Evolutionary conservation across 2,329 filamentous ascomycete genomes (phyloP).

Genomic region (Fusarium paranaense): DNA sequence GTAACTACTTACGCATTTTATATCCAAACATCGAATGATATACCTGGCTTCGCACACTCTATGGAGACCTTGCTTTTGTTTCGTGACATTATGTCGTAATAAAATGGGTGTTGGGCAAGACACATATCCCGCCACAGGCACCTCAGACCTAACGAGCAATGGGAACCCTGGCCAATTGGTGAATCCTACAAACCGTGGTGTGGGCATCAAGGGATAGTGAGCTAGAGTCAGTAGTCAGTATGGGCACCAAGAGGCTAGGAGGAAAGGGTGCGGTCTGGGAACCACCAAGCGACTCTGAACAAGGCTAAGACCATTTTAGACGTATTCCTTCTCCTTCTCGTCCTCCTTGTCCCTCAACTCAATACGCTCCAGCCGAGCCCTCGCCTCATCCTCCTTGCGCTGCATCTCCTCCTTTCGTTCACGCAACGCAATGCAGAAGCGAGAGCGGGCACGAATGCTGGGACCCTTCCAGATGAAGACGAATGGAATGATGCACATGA

Average conservation of each 20-base stretch:
- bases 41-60: not conserved
- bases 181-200: not conserved
- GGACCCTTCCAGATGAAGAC: constrained; percentile 67
- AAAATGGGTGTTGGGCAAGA: not conserved
- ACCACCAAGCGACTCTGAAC: not conserved
- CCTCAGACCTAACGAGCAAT: not conserved
- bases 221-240: constrained; percentile 20
- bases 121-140: not conserved
- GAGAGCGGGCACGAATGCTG: constrained; percentile 65
- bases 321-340: constrained; percentile 23
- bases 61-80: not conserved
- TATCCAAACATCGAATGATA: constrained; percentile 2
- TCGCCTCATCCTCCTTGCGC: constrained; percentile 51
- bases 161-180: not conserved
- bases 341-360: constrained; percentile 37
- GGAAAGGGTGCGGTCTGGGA: not conserved
- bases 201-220: not conserved
- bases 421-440: constrained; percentile 71
- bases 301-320: not conserved
- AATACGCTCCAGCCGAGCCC: constrained; percentile 44
- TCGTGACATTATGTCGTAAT: not conserved
- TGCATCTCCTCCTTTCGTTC: constrained; percentile 62
- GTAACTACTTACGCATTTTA: constrained; percentile 7
- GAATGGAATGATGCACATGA: constrained; percentile 64
- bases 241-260: constrained; percentile 3